Conservation (phyloP, 2,329 filamentous ascomycete genomes). For the Phaeoacremonium minimum region DNA sequence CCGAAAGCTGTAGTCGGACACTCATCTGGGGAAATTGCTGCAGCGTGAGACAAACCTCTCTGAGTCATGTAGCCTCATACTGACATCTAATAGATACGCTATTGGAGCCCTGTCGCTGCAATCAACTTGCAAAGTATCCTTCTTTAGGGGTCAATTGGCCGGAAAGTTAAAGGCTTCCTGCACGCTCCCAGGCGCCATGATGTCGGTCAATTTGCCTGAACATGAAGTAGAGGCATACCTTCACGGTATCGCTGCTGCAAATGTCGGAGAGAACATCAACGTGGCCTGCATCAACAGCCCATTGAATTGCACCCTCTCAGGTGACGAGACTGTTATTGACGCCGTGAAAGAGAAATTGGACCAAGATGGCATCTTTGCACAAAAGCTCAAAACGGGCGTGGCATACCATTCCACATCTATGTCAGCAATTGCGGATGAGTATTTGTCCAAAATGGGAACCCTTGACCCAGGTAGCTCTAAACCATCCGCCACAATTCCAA, state of each 20-base stretch:
- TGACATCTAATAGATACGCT: too few relatives aligned
- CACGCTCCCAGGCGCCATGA: slow-evolving; percentile 17
- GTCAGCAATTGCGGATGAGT: slow-evolving; percentile 16
- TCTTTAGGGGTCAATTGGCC: slow-evolving; percentile 23
- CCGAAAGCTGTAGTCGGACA: slow-evolving; percentile 24
- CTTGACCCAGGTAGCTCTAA: too few relatives aligned
- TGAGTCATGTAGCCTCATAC: too few relatives aligned
- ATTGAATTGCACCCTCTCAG: slow-evolving; percentile 21
- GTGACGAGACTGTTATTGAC: slow-evolving; percentile 16
- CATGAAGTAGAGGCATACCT: slow-evolving; percentile 15
- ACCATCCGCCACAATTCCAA: slow-evolving; percentile 5
- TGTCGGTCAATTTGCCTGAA: slow-evolving; percentile 21
- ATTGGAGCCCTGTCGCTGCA: slow-evolving; percentile 16
- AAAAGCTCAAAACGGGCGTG: slow-evolving; percentile 21
- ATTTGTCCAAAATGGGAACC: slow-evolving; percentile 14
- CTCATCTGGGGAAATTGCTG: slow-evolving; percentile 31
- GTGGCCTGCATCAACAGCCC: slow-evolving; percentile 27
- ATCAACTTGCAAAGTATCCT: slow-evolving; percentile 25
- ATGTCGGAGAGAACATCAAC: slow-evolving; percentile 8
- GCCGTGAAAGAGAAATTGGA: slow-evolving; percentile 16
- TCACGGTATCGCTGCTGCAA: slow-evolving; percentile 10
- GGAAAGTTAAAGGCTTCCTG: slow-evolving; percentile 14
- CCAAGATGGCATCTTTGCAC: slow-evolving; percentile 19
- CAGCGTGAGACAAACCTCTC: too few relatives aligned
- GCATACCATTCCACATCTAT: slow-evolving; percentile 22